Base-by-base conservation (phyloP, 2,329 filamentous ascomycete species). In the Mollisia scopiformis region DNA sequence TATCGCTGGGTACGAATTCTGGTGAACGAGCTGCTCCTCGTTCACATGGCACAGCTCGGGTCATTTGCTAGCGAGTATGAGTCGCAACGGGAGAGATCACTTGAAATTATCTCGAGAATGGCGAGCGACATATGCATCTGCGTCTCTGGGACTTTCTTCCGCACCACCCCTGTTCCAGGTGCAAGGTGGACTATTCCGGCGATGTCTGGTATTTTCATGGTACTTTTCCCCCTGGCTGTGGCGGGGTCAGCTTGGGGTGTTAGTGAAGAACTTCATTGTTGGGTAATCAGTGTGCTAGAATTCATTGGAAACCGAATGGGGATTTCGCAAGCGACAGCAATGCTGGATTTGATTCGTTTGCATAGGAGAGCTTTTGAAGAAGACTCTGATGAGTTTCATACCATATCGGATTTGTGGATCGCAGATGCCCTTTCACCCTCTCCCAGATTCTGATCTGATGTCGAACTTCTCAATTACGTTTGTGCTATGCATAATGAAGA, bases 1-100 rank as follows among this genome's bases (percentile, higher is more conserved):
- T 69, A 68, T 54, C 63, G 68, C 28, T 69, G 65, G 66, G 46
- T 52, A 16, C 50, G 69, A 5, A 69, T 71, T 23, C 53, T 67
- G 4, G 39, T 71, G 27, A 70, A 70, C 31, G 62, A 71, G 41
- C 33, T 66, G 6, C 43, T 70, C 2, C 35, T 71, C 4, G 51
- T 58, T 5, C 58, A 68, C 54, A 21, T 66, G 33, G 55, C 28
- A 8, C 47, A 51, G 6, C 14, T 66, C 35, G 60, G 52, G 23
- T 33, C 52, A 37, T 53, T 54, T n/a, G 51, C 31, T 13, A 21
- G 41, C 43, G 64, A 66, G 16, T 50, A 58, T 27, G 49, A 27
- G 6, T 41, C 46, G 23, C 66, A 65, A 52, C 58, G 58, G 7
- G 27, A 30, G 21, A 61, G 65, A 39, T 61, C 52, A 16, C 49